Conservation (phyloP, 768 basidiomycete species). For the Termitomyces sp. region DNA sequence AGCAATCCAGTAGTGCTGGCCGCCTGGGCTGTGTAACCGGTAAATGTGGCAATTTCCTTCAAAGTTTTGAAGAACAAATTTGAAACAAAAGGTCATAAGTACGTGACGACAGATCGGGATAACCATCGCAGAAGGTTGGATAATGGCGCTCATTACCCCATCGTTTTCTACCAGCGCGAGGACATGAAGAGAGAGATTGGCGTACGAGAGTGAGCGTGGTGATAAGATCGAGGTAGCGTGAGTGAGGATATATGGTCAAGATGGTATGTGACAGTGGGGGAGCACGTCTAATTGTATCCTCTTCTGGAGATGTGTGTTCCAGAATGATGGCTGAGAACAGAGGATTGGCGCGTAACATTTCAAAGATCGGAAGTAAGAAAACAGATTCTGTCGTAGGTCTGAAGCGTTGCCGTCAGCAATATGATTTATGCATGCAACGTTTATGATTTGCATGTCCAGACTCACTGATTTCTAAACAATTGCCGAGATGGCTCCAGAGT, state of each 20-base stretch:
- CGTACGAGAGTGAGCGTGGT: constrained; percentile 58
- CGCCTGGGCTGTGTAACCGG: constrained; percentile 34
- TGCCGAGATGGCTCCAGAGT: constrained; percentile 46
- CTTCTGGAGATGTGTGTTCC: constrained; percentile 27
- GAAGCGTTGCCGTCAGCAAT: not conserved
- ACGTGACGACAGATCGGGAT: constrained; percentile 67
- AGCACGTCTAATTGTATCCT: constrained; percentile 10
- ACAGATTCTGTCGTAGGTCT: constrained; percentile 64
- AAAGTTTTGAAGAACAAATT: not conserved
- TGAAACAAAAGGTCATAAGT: constrained; percentile 6
- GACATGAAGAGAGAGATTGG: constrained; percentile 51
- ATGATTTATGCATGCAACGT: too few relatives aligned
- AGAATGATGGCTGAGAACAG: constrained; percentile 46
- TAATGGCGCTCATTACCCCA: constrained; percentile 42
- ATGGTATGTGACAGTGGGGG: constrained; percentile 43
- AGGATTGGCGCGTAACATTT: constrained; percentile 51
- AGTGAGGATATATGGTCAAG: constrained; percentile 60
- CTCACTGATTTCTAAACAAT: constrained; percentile 56
- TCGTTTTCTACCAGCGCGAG: constrained; percentile 48
- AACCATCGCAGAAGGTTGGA: constrained; percentile 31
- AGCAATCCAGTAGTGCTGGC: constrained; percentile 62
- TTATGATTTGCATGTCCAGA: not conserved
- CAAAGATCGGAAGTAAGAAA: constrained; percentile 55
- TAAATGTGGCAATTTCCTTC: constrained; percentile 49
- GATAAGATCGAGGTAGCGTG: constrained; percentile 63